Evolutionary conservation across 2,329 filamentous ascomycete genomes (phyloP).

Genomic region (Alternaria burnsii): DNA sequence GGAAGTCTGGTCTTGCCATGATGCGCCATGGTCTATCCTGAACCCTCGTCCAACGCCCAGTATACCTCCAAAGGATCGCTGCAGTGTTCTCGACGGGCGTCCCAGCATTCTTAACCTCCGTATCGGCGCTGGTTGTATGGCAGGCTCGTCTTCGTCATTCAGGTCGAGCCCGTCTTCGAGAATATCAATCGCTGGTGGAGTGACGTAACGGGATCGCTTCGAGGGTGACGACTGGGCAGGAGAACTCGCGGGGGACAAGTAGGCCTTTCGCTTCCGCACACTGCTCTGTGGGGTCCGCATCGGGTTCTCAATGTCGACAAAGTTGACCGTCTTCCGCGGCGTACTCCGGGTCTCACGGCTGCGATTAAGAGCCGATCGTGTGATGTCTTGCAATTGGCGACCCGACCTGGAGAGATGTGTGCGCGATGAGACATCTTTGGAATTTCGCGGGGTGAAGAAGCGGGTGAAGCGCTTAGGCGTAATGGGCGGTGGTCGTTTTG

Average conservation of each 20-base stretch:
- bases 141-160: constrained; percentile 36
- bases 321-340: constrained; percentile 52
- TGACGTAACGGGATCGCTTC: constrained; percentile 45
- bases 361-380: constrained; percentile 56
- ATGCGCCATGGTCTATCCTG: constrained; percentile 53
- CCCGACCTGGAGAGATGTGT: constrained; percentile 50
- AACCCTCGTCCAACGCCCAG: constrained; percentile 52
- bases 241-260: constrained; percentile 53
- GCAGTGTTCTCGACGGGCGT: constrained; percentile 50
- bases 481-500: constrained; percentile 58
- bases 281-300: constrained; percentile 44
- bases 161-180: constrained; percentile 41
- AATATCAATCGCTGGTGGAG: constrained; percentile 42
- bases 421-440: constrained; percentile 42
- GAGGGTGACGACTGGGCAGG: constrained; percentile 54
- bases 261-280: constrained; percentile 50
- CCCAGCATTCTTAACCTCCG: constrained; percentile 49
- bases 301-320: constrained; percentile 45
- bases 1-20: constrained; percentile 67
- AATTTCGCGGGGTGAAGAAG: constrained; percentile 60
- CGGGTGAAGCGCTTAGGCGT: constrained; percentile 61
- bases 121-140: constrained; percentile 46
- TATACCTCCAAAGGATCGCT: constrained; percentile 58
- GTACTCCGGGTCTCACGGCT: constrained; percentile 40
- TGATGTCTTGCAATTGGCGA: constrained; percentile 60